Evolutionary conservation across 2,329 filamentous ascomycete genomes (phyloP), one percentile per base, ranked within the genome.

Genomic region (Sporothrix brasiliensis): DNA sequence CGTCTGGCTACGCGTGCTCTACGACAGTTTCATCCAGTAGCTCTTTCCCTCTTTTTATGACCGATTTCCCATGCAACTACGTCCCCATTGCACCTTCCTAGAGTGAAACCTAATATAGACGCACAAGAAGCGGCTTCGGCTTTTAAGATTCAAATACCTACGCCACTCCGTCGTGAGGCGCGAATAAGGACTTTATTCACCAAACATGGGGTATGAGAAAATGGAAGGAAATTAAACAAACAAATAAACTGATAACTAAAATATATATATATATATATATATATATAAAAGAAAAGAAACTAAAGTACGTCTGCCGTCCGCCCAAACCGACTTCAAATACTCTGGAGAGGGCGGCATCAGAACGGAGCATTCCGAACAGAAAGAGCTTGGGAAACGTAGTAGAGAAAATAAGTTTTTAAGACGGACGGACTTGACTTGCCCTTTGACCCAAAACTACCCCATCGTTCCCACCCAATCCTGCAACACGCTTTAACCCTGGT

Each of bases 101-200:
- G 56, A 41, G n/a, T 9, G 58, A 47, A 39, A 61, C 30, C 34
- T 24, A 61, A 44, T 61, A 44, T 61, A 61, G 56, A 61, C 56
- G 39, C 58, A 47, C 34, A 47, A 63, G 39, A 63, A n/a, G 39
- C 39, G 58, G 39, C 39, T 63, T 63, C n/a, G 21, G 21, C 13
- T 34, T 10, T 9, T 39, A n/a, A 11, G 30, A 24, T 24, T n/a
- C 41, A 44, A 19, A 24, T 3, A 41, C 58, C 13, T 16, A 19
- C 21, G 44, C 39, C 21, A 34, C 56, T 21, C n/a, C 21, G 14
- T 4, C 5, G 21, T 34, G 58, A 47, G 58, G 41, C 58, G 58
- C 39, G 11, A 61, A 6, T 47, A 14, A 19, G 58, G 58, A 58
- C 41, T 14, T 19, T 9, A 24, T 61, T 13, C 39, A 4, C 41